Evolutionary conservation across 768 basidiomycete species (phyloP), one percentile per base, ranked within the genome.

Genomic region (Aureoboletus auriporus): DNA sequence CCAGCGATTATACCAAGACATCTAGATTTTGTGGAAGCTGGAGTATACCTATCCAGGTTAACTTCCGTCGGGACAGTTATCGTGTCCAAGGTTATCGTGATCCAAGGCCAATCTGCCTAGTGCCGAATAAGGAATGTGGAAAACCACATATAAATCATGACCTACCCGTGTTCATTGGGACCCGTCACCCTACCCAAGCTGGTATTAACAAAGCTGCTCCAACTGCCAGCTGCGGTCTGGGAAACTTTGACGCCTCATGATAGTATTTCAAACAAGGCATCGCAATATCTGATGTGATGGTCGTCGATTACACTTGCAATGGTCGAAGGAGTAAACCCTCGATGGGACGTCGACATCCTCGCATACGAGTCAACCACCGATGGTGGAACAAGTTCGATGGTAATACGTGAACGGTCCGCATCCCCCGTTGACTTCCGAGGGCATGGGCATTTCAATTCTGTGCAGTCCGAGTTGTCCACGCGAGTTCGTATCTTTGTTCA

Each of bases 51-150:
- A 69, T 82, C 82, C 2, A 93, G 69, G n/a, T 86, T 73, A 16
- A 93, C 78, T 66, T 95, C 93, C 0, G 90, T 91, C 1, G 93
- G 93, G 6, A 86, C 75, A n/a, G 74, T 81, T 51, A 95, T 85
- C 1, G 78, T 76, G 48, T 85, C 79, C 37, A 89, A 62, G 5
- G 78, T 71, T 10, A 84, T 74, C 77, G 75, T 13, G 73, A 70
- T 13, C 89, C 90, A 23, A 92, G 69, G 36, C 91, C 93, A 39
- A 94, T 75, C 69, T 97, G 93, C 26, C 90, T 89, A 57, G 50
- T 35, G 8, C 23, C 23, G 36, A 29, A 14, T 58, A 16, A 49
- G 10, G 31, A 33, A 12, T 11, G 50, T 48, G 17, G 42, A 40
- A 5, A 14, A n/a, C n/a, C n/a, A n/a, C n/a, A n/a, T n/a, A n/a